These are phyloP conservation scores for Suhomyces bribrorum DNA, from an alignment of 1,139 yeast species.

Conservation along the genomic window DNA sequence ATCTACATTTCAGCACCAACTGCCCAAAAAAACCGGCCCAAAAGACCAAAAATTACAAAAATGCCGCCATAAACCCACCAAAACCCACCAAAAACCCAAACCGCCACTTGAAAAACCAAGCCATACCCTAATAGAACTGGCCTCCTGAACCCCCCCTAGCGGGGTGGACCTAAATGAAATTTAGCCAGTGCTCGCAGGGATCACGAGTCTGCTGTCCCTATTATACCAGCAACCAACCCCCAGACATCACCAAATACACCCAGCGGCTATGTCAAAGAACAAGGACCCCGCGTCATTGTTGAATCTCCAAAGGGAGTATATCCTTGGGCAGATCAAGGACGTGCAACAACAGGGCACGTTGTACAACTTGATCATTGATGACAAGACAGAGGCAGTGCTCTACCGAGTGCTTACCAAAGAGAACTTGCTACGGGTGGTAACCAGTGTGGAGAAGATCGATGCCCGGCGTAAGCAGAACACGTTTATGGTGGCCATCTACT, in stretches of 20 bases:
- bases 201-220: no score
- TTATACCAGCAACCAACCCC: neutral
- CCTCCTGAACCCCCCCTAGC: no score
- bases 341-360: conserved; percentile 37
- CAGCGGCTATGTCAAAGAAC: conserved; percentile 19
- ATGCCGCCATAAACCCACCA: neutral
- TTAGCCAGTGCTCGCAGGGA: no score
- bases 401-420: conserved; percentile 40
- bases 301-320: conserved; percentile 37
- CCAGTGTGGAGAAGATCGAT: conserved; percentile 44
- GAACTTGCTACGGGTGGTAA: conserved; percentile 41
- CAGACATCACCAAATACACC: neutral
- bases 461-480: conserved; percentile 37
- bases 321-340: conserved; percentile 36
- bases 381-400: conserved; percentile 36
- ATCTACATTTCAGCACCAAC: no score
- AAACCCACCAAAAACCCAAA: neutral
- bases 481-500: conserved; percentile 45
- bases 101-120: no score
- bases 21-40: neutral
- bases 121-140: no score
- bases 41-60: no score
- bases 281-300: conserved; percentile 37
- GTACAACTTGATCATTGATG: conserved; percentile 43
- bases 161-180: no score